Evolutionary conservation across 805 yeast genomes (phyloP), one percentile per base, ranked within the genome.

Genomic region (Myxozyma kluyveri): DNA sequence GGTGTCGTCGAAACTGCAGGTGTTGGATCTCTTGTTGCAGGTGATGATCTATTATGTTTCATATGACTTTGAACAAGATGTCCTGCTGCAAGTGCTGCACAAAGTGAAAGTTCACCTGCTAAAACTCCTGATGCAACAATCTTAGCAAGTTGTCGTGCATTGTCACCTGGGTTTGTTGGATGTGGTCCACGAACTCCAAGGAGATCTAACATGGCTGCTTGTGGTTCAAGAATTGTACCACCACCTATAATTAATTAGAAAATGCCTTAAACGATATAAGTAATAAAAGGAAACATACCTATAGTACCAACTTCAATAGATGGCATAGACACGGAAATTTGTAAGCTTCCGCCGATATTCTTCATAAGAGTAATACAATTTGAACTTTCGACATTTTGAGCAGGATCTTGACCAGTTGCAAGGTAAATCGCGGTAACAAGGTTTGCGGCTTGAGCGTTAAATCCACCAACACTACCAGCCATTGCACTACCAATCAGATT

Each of bases 381-480:
- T 29, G 97, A 88, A 55, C 95, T 84, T 74, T 91, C 99, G 47
- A 93, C 97, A 66, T 93, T 93, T 74, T 93, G 99, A 1, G 99
- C 99, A n/a, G 99, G 99, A 72, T 93, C 99, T 75, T 93, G 99
- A 52, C 99, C 99, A 53, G 96, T 81, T 3, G 99, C 99, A 59
- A 93, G 73, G 69, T 73, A 93, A 23, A 93, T 84, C 9, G 99
- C 98, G 32, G 99, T 95, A 32, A 93, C 91, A 61, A 93, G 72
- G 69, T 93, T 93, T 43, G 99, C 95, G 48, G 99, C 98, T 63
- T 93, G 99, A 0, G 99, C 99, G 67, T 93, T 93, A 73, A 87
- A 90, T 1, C 99, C 99, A 67, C 99, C 99, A 61, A 93, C 79
- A 18, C 95, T 81, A 36, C 99, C 99, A 23, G 99, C 98, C 93